Evolutionary conservation across 345 rosid species (phyloP), one percentile per base, ranked within the genome.

Genomic region (Eucalyptus paniculata): DNA sequence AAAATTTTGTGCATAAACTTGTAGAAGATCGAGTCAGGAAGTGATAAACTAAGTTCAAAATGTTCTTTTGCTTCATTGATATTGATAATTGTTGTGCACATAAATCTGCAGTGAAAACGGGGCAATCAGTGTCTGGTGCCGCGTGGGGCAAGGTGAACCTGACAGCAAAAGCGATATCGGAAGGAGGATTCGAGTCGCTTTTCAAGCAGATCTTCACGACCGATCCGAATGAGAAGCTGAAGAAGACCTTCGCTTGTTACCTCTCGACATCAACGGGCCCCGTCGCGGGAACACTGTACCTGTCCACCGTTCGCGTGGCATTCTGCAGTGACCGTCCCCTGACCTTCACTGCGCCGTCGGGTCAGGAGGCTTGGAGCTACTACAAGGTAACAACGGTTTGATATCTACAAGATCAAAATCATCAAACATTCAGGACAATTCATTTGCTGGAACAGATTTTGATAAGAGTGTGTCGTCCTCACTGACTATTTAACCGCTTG

Each of bases 71-170:
- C 45, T 72, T 37, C 26, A 34, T 72, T 34, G 47, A 72, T 44
- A 62, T 49, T 16, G 44, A 26, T 7, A 6, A 67, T 47, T 47
- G 86, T 16, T 30, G 67, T 34, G 23, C 50, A 2, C 18, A 34
- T 14, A 8, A 15, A n/a, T 83, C 37, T 90, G 91, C 92, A 96
- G 99, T 96, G 87, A 96, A 92, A 87, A 93, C 97, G 8, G 96
- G 96, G 15, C 93, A 95, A 11, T 96, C 99, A 5, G 91, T 96
- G 87, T 91, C 96, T 23, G 97, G 91, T 91, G 95, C 97, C 1
- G 99, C 98, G 8, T 96, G 97, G 99, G 99, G 99, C 23, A 97
- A 96, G 90, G 94, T 95, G 88, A 95, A 95, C 88, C 80, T 97
- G 89, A 96, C 96, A 6, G 97, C 95, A 7, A 97, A 95, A 89